These are phyloP conservation scores for Scutellaria barbata DNA, from an alignment of 257 asterid genomes.

Conservation along the genomic window DNA sequence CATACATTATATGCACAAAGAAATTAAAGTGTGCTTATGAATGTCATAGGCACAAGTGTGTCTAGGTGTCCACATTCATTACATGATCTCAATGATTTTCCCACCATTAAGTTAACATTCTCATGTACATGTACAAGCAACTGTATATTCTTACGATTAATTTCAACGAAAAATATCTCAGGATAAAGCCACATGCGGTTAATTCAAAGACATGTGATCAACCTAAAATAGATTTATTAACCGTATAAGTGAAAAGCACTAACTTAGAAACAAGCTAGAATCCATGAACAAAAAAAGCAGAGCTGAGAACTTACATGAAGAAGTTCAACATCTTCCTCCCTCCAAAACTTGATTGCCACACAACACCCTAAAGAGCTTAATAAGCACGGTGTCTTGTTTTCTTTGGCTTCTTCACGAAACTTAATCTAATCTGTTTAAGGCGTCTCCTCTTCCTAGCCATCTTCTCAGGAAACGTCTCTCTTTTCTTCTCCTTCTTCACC, in stretches of 20 bases:
- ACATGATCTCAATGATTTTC: background rate
- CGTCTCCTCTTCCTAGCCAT: constrained; percentile 91
- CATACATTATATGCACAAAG: background rate
- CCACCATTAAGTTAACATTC: background rate
- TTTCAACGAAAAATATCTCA: background rate
- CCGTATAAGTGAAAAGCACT: constrained; percentile 8
- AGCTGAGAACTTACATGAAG: constrained; percentile 29
- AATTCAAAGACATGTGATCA: constrained; percentile 9
- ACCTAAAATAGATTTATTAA: constrained; percentile 26
- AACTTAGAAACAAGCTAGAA: constrained; percentile 4
- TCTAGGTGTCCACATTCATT: background rate
- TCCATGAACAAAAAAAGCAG: background rate
- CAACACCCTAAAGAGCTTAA: constrained; percentile 40
- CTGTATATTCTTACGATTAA: background rate
- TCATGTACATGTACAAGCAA: background rate
- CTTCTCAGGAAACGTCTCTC: constrained; percentile 93
- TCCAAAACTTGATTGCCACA: constrained; percentile 28
- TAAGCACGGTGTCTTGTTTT: constrained; percentile 54
- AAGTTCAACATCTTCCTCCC: constrained; percentile 22
- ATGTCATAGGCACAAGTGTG: background rate
- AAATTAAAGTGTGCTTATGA: background rate
- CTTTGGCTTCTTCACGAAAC: constrained; percentile 94
- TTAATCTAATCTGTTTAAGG: constrained; percentile 71
- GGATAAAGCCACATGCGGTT: background rate
- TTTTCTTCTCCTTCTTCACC: constrained; percentile 80